Evolutionary conservation across 441 rosid genomes (phyloP).

Genomic region (Arabidopsis lyrata): DNA sequence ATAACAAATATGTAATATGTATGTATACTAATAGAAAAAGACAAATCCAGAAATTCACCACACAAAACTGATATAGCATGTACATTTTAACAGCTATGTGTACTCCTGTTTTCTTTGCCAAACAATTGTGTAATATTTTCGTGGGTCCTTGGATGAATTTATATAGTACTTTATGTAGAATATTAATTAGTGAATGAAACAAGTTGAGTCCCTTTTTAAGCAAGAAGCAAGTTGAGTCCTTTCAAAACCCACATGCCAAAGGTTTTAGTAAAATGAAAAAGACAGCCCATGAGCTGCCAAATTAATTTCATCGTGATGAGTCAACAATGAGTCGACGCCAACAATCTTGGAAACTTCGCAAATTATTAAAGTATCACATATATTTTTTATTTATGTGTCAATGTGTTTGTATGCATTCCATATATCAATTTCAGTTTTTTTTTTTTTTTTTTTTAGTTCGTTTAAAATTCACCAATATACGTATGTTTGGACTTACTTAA

Average conservation of each 20-base stretch:
- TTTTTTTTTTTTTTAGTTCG: too few species aligned
- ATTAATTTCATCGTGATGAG: constrained; percentile 36
- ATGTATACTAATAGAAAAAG: neutral
- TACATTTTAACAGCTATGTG: neutral
- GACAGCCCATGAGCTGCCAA: constrained; percentile 44
- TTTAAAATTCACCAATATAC: neutral
- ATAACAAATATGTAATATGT: neutral
- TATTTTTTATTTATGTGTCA: too few species aligned
- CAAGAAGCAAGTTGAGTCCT: constrained; percentile 37
- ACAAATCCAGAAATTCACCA: neutral
- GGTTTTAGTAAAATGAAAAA: constrained; percentile 31
- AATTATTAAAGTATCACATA: neutral
- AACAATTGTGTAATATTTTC: neutral
- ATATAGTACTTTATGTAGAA: constrained; percentile 8
- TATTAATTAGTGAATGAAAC: constrained; percentile 24
- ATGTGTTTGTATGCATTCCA: neutral
- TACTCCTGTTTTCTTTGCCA: neutral
- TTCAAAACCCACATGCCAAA: constrained; percentile 35
- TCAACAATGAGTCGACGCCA: constrained; percentile 45
- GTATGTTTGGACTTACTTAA: neutral
- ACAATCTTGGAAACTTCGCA: constrained; percentile 23
- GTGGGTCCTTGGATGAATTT: constrained; percentile 16
- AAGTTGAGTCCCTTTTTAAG: constrained; percentile 29
- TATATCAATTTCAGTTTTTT: neutral
- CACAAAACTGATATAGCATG: neutral